Conservation (phyloP, 176 grass and related monocot genomes). For the Zizania latifolia region DNA sequence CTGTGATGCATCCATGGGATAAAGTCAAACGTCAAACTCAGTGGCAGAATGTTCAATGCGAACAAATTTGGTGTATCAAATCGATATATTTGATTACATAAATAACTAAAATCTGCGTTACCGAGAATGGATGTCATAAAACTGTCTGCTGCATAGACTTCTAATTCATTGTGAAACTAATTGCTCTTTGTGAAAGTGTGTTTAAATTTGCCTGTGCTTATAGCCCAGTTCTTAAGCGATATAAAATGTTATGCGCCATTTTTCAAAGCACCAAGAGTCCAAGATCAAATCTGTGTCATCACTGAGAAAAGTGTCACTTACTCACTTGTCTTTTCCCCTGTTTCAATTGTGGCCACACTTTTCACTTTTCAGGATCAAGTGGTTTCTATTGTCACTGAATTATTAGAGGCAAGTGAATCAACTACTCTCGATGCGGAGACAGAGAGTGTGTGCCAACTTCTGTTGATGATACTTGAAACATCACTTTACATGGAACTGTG, state of each 20-base stretch:
- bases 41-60: no score
- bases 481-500: slow-evolving; percentile 83
- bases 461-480: slow-evolving; percentile 69
- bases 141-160: neutral
- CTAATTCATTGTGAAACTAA: neutral
- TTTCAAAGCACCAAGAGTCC: neutral
- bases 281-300: slow-evolving; percentile 9
- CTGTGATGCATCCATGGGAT: no score
- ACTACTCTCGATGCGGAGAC: slow-evolving; percentile 36
- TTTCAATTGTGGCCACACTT: neutral
- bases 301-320: neutral
- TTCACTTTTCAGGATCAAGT: slow-evolving; percentile 70
- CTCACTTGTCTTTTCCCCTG: neutral
- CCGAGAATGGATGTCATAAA: neutral
- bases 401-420: slow-evolving; percentile 49
- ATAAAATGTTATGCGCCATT: neutral
- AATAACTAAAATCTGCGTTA: neutral
- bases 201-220: neutral
- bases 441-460: slow-evolving; percentile 43
- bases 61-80: no score
- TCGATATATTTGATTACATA: no score
- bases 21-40: no score
- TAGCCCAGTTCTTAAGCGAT: neutral
- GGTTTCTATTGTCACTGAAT: slow-evolving; percentile 68
- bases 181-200: neutral